Percentiles rank a stretch among this genome's conserved stretches.
phyloP scores from a whole-genome alignment of 164 flowering plant genomes.

The Annona cherimola region DNA sequence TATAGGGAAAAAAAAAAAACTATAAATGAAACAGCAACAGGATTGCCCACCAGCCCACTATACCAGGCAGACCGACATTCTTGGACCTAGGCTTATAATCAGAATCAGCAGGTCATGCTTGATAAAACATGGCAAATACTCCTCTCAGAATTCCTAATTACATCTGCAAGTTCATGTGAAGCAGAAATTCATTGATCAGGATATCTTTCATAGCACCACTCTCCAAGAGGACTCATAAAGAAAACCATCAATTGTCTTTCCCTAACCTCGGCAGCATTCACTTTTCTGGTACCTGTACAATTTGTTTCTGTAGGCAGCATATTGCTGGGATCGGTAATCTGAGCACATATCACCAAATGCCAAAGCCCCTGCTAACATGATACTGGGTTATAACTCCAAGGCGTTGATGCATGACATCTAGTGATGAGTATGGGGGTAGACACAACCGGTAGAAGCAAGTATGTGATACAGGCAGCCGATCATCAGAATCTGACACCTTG shows the following conservation, averaged over 20 bases:
- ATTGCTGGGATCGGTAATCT: neutral
- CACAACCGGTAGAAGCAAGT: constrained; percentile 32
- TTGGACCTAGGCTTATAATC: neutral
- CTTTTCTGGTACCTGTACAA: neutral
- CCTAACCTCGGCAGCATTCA: neutral
- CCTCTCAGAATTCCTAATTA: neutral
- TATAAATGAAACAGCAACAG: too few relatives aligned
- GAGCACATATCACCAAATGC: constrained; percentile 14
- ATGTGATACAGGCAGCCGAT: constrained; percentile 47
- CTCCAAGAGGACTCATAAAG: neutral
- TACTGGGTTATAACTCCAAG: constrained; percentile 25
- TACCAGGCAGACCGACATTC: neutral
- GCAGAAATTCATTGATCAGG: neutral
- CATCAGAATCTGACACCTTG: constrained; percentile 36
- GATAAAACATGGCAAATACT: neutral
- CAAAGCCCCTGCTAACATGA: constrained; percentile 29
- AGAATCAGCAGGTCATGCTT: neutral
- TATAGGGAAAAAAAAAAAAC: too few relatives aligned
- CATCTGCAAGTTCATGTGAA: neutral
- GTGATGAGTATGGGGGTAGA: constrained; percentile 26
- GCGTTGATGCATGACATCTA: constrained; percentile 16
- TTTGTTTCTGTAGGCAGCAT: neutral
- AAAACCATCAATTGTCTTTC: neutral
- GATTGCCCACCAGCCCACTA: too few relatives aligned
- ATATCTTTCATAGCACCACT: neutral